Evolutionary conservation across 768 basidiomycete species (phyloP), one percentile per base, ranked within the genome.

Genomic region (Rhizopogon sp.): DNA sequence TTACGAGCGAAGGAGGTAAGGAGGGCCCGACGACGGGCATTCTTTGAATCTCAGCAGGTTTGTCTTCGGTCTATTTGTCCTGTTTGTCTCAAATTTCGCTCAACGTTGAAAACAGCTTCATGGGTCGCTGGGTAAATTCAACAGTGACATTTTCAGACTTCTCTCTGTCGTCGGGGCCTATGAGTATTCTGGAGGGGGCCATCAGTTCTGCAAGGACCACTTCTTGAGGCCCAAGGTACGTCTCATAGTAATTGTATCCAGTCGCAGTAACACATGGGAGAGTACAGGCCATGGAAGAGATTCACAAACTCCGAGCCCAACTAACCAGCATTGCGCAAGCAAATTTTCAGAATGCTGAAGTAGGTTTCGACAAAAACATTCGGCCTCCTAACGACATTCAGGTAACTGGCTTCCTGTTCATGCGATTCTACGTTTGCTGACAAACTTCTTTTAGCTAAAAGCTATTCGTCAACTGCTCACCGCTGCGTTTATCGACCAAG

Each of bases 81-180:
- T 25, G 47, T 39, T 54, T 39, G 51, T 28, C 57, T 59, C 3
- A 60, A 33, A 17, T 37, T 29, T 43, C 11, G 2, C 39, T 37
- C 47, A 33, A 51, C 14, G 2, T 39, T 31, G 43, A 25, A 52
- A 25, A 13, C 60, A 96, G 93, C 72, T 74, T 22, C 93, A 97
- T 70, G 76, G 85, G 3, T 82, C 86, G 2, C 76, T 98, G 33
- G 97, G 97, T 10, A 80, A 81, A 51, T 84, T 78, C 20, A 78
- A 78, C 6, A 97, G 94, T 66, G 97, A 99, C 64, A 69, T 93
- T 31, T 90, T 98, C 73, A 87, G 88, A 61, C 71, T 88, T 35
- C 76, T 99, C 8, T 94, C 95, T 13, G 93, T 96, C n/a, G 85
- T 97, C 16, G 97, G 97, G 0, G 97, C 96, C 3, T 98, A 93